Conservation (phyloP, 371 early-diverging fungal genomes). For the Umbelopsis sp. region DNA sequence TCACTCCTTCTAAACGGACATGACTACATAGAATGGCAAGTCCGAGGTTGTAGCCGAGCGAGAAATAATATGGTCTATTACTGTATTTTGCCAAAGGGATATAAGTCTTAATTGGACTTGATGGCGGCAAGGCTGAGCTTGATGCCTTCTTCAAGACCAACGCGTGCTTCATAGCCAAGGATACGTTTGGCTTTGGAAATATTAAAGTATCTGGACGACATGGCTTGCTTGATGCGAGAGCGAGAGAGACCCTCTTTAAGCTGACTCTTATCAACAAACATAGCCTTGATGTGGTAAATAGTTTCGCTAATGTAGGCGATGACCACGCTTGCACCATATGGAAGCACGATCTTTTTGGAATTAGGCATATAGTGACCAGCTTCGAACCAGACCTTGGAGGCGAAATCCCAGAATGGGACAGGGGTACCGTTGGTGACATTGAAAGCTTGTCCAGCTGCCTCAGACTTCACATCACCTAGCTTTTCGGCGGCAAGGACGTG, state of each 20-base stretch:
- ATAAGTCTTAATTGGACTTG: not conserved
- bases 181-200: slow-evolving; percentile 77
- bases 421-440: slow-evolving; percentile 93
- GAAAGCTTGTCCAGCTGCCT: slow-evolving; percentile 74
- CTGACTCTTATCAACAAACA: slow-evolving; percentile 48
- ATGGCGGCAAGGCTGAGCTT: slow-evolving; percentile 35
- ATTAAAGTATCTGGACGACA: slow-evolving; percentile 80
- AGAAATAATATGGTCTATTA: too few relatives aligned
- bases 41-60: too few relatives aligned
- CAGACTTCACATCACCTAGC: slow-evolving; percentile 49
- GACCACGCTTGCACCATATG: slow-evolving; percentile 45
- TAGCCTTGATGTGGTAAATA: slow-evolving; percentile 49
- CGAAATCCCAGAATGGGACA: slow-evolving; percentile 91
- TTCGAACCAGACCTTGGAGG: slow-evolving; percentile 66
- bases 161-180: slow-evolving; percentile 79
- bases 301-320: slow-evolving; percentile 59
- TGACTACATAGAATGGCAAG: too few relatives aligned
- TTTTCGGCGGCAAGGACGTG: slow-evolving; percentile 88
- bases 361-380: slow-evolving; percentile 55
- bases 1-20: too few relatives aligned
- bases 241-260: slow-evolving; percentile 64
- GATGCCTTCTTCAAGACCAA: slow-evolving; percentile 76
- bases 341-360: slow-evolving; percentile 48
- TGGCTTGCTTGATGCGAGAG: slow-evolving; percentile 70
- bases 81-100: not conserved